Base-by-base conservation (phyloP, 305 asterid genomes). In the Andrographis paniculata region DNA sequence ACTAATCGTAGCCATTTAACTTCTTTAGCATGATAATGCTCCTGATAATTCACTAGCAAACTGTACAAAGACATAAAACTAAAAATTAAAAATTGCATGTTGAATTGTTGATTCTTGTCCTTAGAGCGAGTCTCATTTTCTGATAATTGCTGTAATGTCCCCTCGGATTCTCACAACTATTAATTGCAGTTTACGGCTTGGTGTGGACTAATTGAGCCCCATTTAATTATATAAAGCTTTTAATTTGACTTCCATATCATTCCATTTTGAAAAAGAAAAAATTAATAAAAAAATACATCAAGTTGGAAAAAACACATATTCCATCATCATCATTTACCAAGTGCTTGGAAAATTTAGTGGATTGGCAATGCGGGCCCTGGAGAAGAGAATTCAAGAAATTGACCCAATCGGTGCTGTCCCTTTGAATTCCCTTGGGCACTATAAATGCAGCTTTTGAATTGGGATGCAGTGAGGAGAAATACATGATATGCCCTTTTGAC, bases 401-500 rank as follows among this genome's bases (percentile, higher is more conserved):
- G 60, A 31, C 4, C 49, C 41, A 56, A 42, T 40, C 14, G 61
- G 20, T 35, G 36, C 50, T 64, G 8, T 42, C 45, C 47, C 44
- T 41, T 55, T 55, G 52, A 58, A 61, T 24, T 45, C 51, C 50
- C 64, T 45, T 44, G 31, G 24, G 12, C 44, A 41, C 66, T 61
- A 54, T 50, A 53, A 64, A 40, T 53, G 37, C 66, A 50, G 62
- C 61, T 64, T 63, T 63, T 55, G 65, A 35, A 56, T 54, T 17
- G 6, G 8, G 8, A 24, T 45, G 57, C 20, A 46, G 62, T 39
- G 55, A 24, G 30, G 30, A 24, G 8, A 24, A 24, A 3, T 3
- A 24, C 4, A 24, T 24, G 8, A 24, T 24, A 3, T 24, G 8
- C 4, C 66, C 48, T 65, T 65, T 68, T 72, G 75, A 68, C 79